A percentile compares a stretch with the other conserved stretches of the same genome.
phyloP scores from a whole-genome alignment of 495 filamentous ascomycete species.

The Achaetomiella virescens region DNA sequence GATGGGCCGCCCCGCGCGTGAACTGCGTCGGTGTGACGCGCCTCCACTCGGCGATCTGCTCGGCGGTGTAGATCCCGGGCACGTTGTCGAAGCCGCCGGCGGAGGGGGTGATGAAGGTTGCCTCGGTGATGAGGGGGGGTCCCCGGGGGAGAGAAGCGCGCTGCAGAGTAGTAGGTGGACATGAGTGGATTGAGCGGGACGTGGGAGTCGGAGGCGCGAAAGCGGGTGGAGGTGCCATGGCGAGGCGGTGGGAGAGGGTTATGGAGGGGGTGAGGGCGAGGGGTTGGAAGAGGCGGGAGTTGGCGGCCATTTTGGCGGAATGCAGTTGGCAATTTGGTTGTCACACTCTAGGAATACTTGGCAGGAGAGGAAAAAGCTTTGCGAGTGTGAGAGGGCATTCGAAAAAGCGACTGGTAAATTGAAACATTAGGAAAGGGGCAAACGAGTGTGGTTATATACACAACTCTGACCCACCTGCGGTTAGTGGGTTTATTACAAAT shows the following conservation, averaged over 20 bases:
- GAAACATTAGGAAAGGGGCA: too few relatives aligned
- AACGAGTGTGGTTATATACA: too few relatives aligned
- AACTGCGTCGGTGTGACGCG: conserved; percentile 57
- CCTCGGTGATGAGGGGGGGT: conserved; percentile 62
- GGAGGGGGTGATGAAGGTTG: conserved; percentile 52
- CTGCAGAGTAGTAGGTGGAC: conserved; percentile 56
- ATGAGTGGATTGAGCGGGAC: conserved; percentile 43
- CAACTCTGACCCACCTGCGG: too few relatives aligned
- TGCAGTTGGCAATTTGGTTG: too few relatives aligned
- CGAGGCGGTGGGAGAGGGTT: conserved; percentile 37
- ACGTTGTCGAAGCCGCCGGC: conserved; percentile 49
- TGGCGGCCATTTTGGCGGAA: conserved; percentile 9
- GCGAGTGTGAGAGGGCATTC: too few relatives aligned
- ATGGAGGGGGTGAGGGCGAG: conserved; percentile 32
- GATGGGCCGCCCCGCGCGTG: conserved; percentile 60
- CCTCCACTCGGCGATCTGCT: conserved; percentile 58
- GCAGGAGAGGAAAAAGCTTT: too few relatives aligned
- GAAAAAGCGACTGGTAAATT: too few relatives aligned
- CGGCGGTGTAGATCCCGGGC: conserved; percentile 57
- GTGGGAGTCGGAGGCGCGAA: conserved; percentile 35
- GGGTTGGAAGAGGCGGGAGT: conserved; percentile 35
- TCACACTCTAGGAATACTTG: too few relatives aligned
- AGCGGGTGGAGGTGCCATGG: conserved; percentile 46
- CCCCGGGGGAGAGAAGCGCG: conserved; percentile 52
- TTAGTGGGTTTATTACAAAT: too few relatives aligned